Base-by-base conservation (phyloP, 2,329 filamentous ascomycete species). In the Macrophomina tecta region DNA sequence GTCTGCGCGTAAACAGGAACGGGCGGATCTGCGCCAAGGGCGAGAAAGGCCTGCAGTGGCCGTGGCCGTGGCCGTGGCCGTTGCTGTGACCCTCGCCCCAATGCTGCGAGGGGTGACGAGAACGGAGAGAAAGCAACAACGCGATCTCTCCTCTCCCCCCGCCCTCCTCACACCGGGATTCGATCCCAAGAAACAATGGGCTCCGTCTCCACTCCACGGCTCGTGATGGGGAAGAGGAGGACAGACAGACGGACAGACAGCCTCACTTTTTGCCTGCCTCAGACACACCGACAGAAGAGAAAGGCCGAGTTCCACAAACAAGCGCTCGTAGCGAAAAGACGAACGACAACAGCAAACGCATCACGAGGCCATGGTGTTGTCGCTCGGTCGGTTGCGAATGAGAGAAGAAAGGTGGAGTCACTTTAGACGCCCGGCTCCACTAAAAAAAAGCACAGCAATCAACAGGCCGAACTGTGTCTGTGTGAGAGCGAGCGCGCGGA, bases 1-100 rank as follows among this genome's bases (percentile, higher is more conserved):
- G 52, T 9, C 52, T 55, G 52, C 52, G 38, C 52, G 52, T 40
- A 55, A 55, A 55, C n/a, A 55, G 32, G 23, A 18, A 23, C 52
- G 36, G 49, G 11, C 52, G 52, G 52, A 55, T 55, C 52, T 55
- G 52, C 52, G 52, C n/a, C 52, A 55, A 36, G 52, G 52, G 32
- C 23, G 23, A 23, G 23, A 51, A 28, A 30, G 23, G 23, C 23
- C 23, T 23, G 23, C 23, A 23, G 23, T 23, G 23, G 23, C 23
- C 23, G 23, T 23, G 23, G 23, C 23, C 23, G 23, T 23, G 23
- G n/a, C n/a, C n/a, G n/a, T n/a, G n/a, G 23, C 23, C 23, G 23
- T 23, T 23, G 23, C 23, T 23, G 23, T 23, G 23, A 23, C 23
- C 23, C 23, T 23, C 23, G 23, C 23, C 23, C 23, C 23, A 23